Conservation (phyloP, 2,329 filamentous ascomycete genomes). For the Microascus cirrosus region DNA sequence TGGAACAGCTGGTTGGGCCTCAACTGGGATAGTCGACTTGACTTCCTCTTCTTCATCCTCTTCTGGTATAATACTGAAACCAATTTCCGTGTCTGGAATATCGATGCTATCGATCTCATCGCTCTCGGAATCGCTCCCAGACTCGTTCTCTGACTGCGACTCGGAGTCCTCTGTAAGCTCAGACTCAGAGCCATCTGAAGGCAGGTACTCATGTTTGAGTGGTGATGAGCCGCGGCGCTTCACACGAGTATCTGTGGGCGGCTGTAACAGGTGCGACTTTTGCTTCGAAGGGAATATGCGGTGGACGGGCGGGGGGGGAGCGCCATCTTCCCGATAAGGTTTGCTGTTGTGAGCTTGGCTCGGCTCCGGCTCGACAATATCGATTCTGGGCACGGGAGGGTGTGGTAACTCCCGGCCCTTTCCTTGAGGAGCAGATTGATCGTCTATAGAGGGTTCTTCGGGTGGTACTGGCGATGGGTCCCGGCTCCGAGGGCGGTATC, state of each 20-base stretch:
- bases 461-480: neutral
- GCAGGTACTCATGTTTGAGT: slow-evolving; percentile 92
- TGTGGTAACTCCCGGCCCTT: neutral
- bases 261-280: slow-evolving; percentile 17
- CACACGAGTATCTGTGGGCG: slow-evolving; percentile 3
- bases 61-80: slow-evolving; percentile 41
- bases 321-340: slow-evolving; percentile 38
- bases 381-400: neutral
- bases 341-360: slow-evolving; percentile 17
- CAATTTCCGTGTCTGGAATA: slow-evolving; percentile 46
- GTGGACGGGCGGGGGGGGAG: slow-evolving; percentile 44
- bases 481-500: slow-evolving; percentile 18
- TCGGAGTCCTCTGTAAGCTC: slow-evolving; percentile 38
- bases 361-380: slow-evolving; percentile 11
- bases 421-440: neutral
- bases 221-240: slow-evolving; percentile 60
- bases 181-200: slow-evolving; percentile 57
- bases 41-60: slow-evolving; percentile 6
- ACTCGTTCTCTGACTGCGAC: slow-evolving; percentile 42
- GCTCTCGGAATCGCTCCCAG: slow-evolving; percentile 17
- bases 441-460: neutral
- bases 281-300: slow-evolving; percentile 27
- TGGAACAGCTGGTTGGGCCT: neutral
- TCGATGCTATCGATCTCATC: slow-evolving; percentile 50
- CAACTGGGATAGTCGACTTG: slow-evolving; percentile 9